Percentiles rank a stretch among this genome's conserved stretches.
These are phyloP conservation scores for Scheffersomyces coipomensis DNA, from an alignment of 805 yeast species.

Conservation along the genomic window DNA sequence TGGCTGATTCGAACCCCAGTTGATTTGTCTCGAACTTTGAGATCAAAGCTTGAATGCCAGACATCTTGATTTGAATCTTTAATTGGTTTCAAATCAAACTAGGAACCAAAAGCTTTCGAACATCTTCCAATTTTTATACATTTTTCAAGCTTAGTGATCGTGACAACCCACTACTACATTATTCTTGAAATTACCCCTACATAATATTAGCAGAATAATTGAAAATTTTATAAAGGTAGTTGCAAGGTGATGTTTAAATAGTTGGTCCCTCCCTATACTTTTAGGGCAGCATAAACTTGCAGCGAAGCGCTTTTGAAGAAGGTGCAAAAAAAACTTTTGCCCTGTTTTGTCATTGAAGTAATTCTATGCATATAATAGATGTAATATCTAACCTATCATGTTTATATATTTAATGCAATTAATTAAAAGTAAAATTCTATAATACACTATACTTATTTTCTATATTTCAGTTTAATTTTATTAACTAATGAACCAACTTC, in stretches of 20 bases:
- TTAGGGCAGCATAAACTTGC: not conserved
- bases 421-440: no score
- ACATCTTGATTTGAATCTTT: no score
- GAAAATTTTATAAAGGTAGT: not conserved
- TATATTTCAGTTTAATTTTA: slow-evolving; percentile 47
- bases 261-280: not conserved
- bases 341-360: no score
- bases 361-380: no score
- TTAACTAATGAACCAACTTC: slow-evolving; percentile 39
- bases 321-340: not conserved
- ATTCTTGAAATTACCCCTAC: not conserved
- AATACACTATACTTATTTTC: no score
- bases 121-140: no score
- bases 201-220: not conserved
- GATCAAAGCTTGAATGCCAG: not conserved
- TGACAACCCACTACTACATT: no score
- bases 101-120: no score
- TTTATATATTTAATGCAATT: no score
- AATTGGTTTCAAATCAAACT: no score
- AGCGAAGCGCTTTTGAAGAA: not conserved
- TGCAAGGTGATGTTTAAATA: not conserved
- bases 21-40: not conserved
- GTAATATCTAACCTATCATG: no score
- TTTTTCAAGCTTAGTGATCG: no score
- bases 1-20: not conserved